Evolutionary conservation across 306 rosid genomes (phyloP).

Genomic region (Arachis hypogaea): DNA sequence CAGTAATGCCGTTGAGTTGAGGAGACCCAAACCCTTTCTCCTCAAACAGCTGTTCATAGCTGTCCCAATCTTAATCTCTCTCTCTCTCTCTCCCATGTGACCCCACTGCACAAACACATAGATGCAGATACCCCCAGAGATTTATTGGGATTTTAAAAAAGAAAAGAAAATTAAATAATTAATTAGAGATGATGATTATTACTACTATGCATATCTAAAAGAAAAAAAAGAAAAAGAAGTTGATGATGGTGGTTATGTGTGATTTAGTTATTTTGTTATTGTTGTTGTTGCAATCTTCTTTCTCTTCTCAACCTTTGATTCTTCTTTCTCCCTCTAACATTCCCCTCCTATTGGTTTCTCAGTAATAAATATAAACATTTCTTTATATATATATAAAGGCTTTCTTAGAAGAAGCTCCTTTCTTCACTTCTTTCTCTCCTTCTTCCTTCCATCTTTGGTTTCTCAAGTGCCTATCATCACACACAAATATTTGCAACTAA

Average conservation of each 20-base stretch:
- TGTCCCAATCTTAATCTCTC: constrained; percentile 52
- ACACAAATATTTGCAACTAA: neutral
- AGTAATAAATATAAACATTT: neutral
- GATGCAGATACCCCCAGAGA: constrained; percentile 40
- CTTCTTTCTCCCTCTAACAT: constrained; percentile 39
- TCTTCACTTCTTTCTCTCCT: constrained; percentile 10
- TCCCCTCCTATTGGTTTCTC: constrained; percentile 34
- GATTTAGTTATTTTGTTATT: neutral
- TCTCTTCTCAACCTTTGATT: neutral
- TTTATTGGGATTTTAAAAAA: constrained; percentile 48
- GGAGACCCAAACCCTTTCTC: constrained; percentile 58
- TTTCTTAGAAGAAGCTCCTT: neutral
- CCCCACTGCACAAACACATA: constrained; percentile 50
- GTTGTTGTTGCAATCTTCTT: neutral
- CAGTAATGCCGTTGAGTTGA: constrained; percentile 74
- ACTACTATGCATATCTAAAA: neutral
- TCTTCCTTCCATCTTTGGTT: neutral
- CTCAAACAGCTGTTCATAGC: constrained; percentile 72
- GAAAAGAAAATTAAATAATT: neutral
- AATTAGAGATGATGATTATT: too few species aligned
- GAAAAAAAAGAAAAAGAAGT: neutral
- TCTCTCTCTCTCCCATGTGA: constrained; percentile 54
- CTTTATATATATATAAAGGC: neutral
- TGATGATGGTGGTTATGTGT: neutral
- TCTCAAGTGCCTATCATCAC: neutral